phyloP scores from a whole-genome alignment of 2,329 filamentous ascomycete species.

The Trichophyton mentagrophytes region DNA sequence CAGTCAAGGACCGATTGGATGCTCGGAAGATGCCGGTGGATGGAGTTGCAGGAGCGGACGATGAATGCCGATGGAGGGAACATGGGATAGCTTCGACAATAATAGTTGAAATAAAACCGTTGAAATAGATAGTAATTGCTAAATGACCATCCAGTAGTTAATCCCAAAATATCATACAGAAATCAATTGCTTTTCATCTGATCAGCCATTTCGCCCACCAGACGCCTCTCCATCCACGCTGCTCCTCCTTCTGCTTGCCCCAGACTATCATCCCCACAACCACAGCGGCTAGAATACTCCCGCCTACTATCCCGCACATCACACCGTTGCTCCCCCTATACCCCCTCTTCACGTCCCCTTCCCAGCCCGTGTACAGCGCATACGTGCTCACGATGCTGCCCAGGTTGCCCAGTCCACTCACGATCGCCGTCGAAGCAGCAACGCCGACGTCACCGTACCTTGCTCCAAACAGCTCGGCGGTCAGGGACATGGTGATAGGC shows the following conservation, averaged over 20 bases:
- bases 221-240: slow-evolving; percentile 28
- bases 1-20: not conserved
- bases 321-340: slow-evolving; percentile 74
- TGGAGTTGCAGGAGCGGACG: not conserved
- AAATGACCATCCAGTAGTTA: not conserved
- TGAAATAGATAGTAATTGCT: not conserved
- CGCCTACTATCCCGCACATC: slow-evolving; percentile 73
- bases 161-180: not conserved
- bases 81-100: no score
- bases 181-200: slow-evolving; percentile 1
- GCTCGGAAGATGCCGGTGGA: not conserved
- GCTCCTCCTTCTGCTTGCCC: slow-evolving; percentile 23
- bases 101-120: no score
- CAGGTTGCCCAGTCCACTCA: slow-evolving; percentile 75
- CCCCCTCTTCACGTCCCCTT: slow-evolving; percentile 59
- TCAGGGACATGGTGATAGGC: slow-evolving; percentile 90
- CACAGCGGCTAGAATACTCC: slow-evolving; percentile 56
- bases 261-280: slow-evolving; percentile 54
- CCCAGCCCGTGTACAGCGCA: slow-evolving; percentile 78
- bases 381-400: slow-evolving; percentile 81
- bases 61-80: not conserved
- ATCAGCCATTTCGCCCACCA: slow-evolving; percentile 13
- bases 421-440: slow-evolving; percentile 69
- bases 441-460: slow-evolving; percentile 86
- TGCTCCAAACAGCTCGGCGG: slow-evolving; percentile 75